Conservation (phyloP, 257 asterid genomes). For the Nicotiana obtusifolia region DNA sequence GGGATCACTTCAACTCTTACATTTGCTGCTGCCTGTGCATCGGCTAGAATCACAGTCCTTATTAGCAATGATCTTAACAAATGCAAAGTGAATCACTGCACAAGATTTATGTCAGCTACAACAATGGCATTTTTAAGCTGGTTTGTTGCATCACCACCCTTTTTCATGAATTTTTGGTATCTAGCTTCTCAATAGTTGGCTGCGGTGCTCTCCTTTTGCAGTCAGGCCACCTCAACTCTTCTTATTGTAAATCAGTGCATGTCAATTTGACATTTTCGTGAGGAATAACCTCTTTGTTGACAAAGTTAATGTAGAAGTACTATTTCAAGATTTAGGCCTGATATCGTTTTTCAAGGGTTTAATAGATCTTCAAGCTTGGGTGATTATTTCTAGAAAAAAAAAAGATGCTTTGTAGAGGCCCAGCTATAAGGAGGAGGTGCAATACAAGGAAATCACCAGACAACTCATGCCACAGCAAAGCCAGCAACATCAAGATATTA, state of each 20-base stretch:
- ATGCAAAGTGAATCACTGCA: slow-evolving; percentile 69
- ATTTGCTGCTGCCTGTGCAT: slow-evolving; percentile 89
- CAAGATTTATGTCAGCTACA: slow-evolving; percentile 82
- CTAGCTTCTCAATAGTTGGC: slow-evolving; percentile 47
- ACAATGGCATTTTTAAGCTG: slow-evolving; percentile 93
- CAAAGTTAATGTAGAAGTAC: background rate
- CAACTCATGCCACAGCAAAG: too few relatives aligned
- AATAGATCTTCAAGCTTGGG: background rate
- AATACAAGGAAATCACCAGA: too few relatives aligned
- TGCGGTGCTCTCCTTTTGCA: background rate
- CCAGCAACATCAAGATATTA: too few relatives aligned
- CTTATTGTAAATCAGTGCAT: background rate
- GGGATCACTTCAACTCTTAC: slow-evolving; percentile 86
- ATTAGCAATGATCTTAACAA: slow-evolving; percentile 70
- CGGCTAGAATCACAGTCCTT: slow-evolving; percentile 89
- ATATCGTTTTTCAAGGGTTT: background rate
- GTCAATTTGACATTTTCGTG: background rate
- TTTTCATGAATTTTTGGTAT: slow-evolving; percentile 75
- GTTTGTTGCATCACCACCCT: slow-evolving; percentile 70
- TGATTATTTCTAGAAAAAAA: background rate
- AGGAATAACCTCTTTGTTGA: background rate
- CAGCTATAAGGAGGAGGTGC: too few relatives aligned
- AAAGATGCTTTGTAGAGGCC: too few relatives aligned
- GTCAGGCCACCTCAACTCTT: background rate
- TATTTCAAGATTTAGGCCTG: background rate